Percentiles rank a stretch among this genome's conserved stretches.
Evolutionary conservation across 495 filamentous ascomycete species (phyloP).

Genomic region (Letharia lupina): DNA sequence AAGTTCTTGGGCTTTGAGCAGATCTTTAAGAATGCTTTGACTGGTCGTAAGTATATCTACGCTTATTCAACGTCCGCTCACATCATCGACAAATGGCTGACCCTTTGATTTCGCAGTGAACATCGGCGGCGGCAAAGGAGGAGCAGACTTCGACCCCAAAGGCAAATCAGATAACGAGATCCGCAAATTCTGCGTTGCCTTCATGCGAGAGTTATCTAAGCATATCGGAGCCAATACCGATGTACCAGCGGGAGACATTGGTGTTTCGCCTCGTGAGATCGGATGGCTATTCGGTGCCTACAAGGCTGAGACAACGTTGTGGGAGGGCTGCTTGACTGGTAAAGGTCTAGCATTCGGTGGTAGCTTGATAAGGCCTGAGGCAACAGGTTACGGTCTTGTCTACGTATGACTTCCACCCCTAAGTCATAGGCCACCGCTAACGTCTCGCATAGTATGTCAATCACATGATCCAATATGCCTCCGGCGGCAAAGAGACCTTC

Average conservation of each 20-base stretch:
- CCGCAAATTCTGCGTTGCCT: constrained; percentile 90
- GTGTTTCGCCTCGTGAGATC: constrained; percentile 82
- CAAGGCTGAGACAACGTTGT: constrained; percentile 76
- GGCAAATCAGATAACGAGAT: constrained; percentile 97
- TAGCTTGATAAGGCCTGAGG: constrained; percentile 89
- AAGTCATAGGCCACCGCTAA: not conserved
- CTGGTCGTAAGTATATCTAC: constrained; percentile 60
- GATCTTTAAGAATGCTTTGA: constrained; percentile 99
- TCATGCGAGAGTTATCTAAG: constrained; percentile 90
- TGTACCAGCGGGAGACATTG: constrained; percentile 91
- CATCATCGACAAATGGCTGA: constrained; percentile 19
- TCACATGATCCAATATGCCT: constrained; percentile 88
- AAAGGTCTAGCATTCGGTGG: constrained; percentile 94
- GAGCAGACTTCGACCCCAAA: constrained; percentile 98
- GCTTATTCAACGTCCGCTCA: not conserved
- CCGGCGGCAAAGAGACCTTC: constrained; percentile 73
- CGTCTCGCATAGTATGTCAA: constrained; percentile 56
- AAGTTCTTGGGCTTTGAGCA: constrained; percentile 99
- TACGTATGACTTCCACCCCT: constrained; percentile 45
- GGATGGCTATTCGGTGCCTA: constrained; percentile 95
- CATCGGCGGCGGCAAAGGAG: constrained; percentile 98
- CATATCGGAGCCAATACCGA: constrained; percentile 97
- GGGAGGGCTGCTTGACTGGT: constrained; percentile 92
- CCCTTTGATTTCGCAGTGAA: constrained; percentile 48
- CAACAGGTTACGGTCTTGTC: constrained; percentile 92